Evolutionary conservation across 108 stramenopile genomes (phyloP), one percentile per base, ranked within the genome.

Genomic region (Schizochytrium sp.): DNA sequence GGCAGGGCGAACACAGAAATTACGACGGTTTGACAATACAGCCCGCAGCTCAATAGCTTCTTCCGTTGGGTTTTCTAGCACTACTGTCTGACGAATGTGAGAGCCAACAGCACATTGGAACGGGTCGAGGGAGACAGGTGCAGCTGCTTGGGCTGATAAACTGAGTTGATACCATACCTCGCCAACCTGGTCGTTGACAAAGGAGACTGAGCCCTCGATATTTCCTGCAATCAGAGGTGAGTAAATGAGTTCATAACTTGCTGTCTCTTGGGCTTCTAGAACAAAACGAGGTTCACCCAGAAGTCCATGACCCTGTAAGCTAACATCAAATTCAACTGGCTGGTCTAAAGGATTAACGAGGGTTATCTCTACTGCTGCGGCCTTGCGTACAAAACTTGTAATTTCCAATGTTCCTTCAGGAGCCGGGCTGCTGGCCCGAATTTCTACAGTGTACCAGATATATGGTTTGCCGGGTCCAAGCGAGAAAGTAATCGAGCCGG

Each of bases 151-250:
- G 46, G 92, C 94, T 38, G 56, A 61, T n/a, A 94, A 72, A 28
- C 89, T 46, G 17, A 94, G 72, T 72, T 91, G 53, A 72, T 94
- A 94, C 94, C 94, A 94, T 53, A 94, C 89, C 91, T 94, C 93
- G 0, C 94, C 94, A 1, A 92, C 92, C 41, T n/a, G 19, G 3
- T 91, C 93, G 58, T 91, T 89, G 13, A 72, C 56, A 72, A 94
- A 94, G 0, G 88, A 89, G 3, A 94, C 91, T 49, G 91, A 72
- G 28, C 94, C 94, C 5, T 46, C 57, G 60, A 89, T 89, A 15
- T 3, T 44, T 60, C 76, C 61, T 7, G 93, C 92, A n/a, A 88
- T 38, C 60, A 94, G 60, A n/a, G 94, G 94, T 19, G 91, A 88
- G 89, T 93, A 94, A 72, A 91, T 88, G 61, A 94, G 91, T 76